These are phyloP conservation scores for Epicoccum nigrum DNA, from an alignment of 2,329 filamentous ascomycete genomes.

Conservation along the genomic window DNA sequence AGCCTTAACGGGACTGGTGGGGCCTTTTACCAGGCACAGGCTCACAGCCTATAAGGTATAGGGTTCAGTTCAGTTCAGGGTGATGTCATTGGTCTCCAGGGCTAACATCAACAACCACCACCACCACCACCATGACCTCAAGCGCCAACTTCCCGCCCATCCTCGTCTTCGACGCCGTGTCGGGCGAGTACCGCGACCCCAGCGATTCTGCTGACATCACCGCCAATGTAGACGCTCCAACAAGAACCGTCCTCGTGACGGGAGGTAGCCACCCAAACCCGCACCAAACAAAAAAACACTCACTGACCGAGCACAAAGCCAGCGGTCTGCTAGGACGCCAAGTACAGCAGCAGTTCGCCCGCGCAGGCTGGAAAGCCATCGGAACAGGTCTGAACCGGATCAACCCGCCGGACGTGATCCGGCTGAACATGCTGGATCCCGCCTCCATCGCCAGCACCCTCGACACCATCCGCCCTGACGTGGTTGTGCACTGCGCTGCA, in stretches of 20 bases:
- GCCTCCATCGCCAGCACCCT: constrained; percentile 55
- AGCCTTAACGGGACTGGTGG: no score
- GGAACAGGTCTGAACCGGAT: constrained; percentile 70
- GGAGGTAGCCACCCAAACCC: constrained; percentile 58
- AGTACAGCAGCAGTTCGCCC: constrained; percentile 73
- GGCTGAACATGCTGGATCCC: constrained; percentile 57
- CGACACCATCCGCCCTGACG: constrained; percentile 67
- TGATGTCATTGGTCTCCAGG: constrained; percentile 8
- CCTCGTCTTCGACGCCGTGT: constrained; percentile 13
- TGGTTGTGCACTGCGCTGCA: constrained; percentile 87
- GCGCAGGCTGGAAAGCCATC: constrained; percentile 61
- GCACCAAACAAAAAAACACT: neutral
- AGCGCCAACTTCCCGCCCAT: constrained; percentile 7
- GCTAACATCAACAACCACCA: neutral
- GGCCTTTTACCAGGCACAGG: no score
- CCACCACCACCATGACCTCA: constrained; percentile 1
- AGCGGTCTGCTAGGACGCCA: constrained; percentile 84
- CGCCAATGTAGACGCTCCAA: constrained; percentile 31
- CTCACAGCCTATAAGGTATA: constrained; percentile 10
- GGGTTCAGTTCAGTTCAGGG: constrained; percentile 6
- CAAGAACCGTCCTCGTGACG: constrained; percentile 72
- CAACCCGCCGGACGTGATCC: constrained; percentile 67
- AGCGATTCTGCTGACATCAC: constrained; percentile 11
- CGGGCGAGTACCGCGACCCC: constrained; percentile 15
- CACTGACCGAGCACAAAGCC: constrained; percentile 46